phyloP scores from a whole-genome alignment of 179 eudicot species.

The Heliamphora pulchella region DNA sequence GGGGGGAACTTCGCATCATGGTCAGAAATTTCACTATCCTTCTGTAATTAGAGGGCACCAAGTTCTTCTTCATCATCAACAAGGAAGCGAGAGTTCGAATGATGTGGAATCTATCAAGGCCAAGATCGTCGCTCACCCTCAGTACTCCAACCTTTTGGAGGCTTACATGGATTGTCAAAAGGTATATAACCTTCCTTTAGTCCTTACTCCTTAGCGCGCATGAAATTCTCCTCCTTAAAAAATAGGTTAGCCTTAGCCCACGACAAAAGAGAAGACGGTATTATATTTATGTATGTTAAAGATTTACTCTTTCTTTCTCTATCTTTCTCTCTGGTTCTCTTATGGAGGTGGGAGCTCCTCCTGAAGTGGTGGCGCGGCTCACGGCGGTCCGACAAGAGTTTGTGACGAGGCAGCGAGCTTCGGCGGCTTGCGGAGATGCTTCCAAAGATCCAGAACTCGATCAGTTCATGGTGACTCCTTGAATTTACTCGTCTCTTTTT shows the following conservation, averaged over 20 bases:
- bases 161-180: conserved; percentile 63
- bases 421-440: conserved; percentile 30
- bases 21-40: conserved; percentile 19
- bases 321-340: background rate
- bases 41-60: conserved; percentile 17
- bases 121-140: conserved; percentile 60
- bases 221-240: too few relatives aligned
- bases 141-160: conserved; percentile 48
- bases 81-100: conserved; percentile 11
- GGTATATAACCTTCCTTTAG: conserved; percentile 24
- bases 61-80: conserved; percentile 13
- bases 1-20: conserved; percentile 19
- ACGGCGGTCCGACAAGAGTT: conserved; percentile 61
- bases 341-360: conserved; percentile 79
- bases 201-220: too few relatives aligned
- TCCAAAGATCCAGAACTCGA: conserved; percentile 86
- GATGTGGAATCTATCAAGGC: conserved; percentile 43
- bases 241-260: too few relatives aligned
- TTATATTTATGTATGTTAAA: too few relatives aligned
- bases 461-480: conserved; percentile 64
- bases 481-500: too few relatives aligned
- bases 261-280: too few relatives aligned
- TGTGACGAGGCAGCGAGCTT: conserved; percentile 57
- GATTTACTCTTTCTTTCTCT: background rate
- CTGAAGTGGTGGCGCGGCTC: conserved; percentile 68